Percentiles rank a stretch among this genome's conserved stretches.
Evolutionary conservation across 495 filamentous ascomycete species (phyloP).

Genomic region (Extremus antarcticus): DNA sequence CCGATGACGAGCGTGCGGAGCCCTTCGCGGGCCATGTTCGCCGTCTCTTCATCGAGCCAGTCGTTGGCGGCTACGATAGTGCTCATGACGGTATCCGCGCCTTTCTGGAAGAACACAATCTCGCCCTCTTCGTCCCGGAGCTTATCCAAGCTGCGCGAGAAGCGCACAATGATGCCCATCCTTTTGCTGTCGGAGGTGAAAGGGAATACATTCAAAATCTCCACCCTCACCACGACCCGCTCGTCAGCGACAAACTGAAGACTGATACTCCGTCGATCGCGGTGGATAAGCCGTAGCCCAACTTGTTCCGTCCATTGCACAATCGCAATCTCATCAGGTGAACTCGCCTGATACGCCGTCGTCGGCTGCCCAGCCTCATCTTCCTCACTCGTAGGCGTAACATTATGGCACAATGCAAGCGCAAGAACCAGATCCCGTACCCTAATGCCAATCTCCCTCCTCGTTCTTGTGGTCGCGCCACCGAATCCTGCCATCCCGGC

Average conservation of each 20-base stretch:
- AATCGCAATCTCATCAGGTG: slow-evolving; percentile 97
- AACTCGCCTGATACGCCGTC: slow-evolving; percentile 89
- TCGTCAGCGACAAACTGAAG: slow-evolving; percentile 72
- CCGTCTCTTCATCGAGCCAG: slow-evolving; percentile 97
- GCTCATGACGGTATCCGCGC: slow-evolving; percentile 94
- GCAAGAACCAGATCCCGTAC: slow-evolving; percentile 86
- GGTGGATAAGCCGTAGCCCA: slow-evolving; percentile 71
- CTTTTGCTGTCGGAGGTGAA: slow-evolving; percentile 96
- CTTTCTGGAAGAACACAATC: slow-evolving; percentile 99
- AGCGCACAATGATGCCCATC: slow-evolving; percentile 95
- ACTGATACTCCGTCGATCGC: slow-evolving; percentile 74
- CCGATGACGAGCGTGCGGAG: slow-evolving; percentile 90
- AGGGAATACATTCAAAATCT: slow-evolving; percentile 88
- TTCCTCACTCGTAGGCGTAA: slow-evolving; percentile 82
- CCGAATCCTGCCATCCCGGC: slow-evolving; percentile 31
- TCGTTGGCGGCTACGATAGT: slow-evolving; percentile 89
- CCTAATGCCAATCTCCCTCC: slow-evolving; percentile 84
- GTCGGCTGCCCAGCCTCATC: slow-evolving; percentile 58
- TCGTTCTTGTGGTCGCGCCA: slow-evolving; percentile 51
- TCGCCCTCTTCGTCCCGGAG: slow-evolving; percentile 43
- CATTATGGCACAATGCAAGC: slow-evolving; percentile 91
- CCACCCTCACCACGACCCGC: slow-evolving; percentile 68
- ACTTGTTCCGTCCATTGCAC: slow-evolving; percentile 91
- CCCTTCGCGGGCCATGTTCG: slow-evolving; percentile 97
- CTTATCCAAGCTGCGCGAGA: slow-evolving; percentile 39